Conservation (phyloP, 2,329 filamentous ascomycete species). For the Colletotrichum liriopes region DNA sequence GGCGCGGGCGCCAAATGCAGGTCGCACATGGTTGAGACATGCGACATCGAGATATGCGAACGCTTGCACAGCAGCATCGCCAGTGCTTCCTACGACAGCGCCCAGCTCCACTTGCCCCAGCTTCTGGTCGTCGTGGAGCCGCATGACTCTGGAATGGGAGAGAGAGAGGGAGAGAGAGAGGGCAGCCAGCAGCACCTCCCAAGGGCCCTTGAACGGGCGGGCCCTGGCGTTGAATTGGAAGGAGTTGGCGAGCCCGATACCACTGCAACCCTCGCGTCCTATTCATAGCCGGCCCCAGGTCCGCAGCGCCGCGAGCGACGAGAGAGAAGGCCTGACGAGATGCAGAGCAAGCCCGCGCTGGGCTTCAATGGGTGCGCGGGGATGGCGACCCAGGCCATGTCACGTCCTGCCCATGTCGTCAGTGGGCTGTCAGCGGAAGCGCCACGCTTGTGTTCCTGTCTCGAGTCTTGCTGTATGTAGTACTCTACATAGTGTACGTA, state of each 20-base stretch:
- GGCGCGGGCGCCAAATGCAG: conserved; percentile 10
- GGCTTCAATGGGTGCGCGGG: background rate
- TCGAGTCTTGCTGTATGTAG: background rate
- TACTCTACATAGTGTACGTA: too few species aligned
- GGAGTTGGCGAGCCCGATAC: conserved; percentile 23
- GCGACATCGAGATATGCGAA: conserved; percentile 12
- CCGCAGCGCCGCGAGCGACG: conserved; percentile 15
- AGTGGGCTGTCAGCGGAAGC: conserved; percentile 17
- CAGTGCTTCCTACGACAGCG: background rate
- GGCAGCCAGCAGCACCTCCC: conserved; percentile 7
- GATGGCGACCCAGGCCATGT: conserved; percentile 13
- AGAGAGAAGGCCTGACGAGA: background rate
- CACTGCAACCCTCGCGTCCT: conserved; percentile 33
- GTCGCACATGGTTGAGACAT: conserved; percentile 6
- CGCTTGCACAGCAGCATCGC: conserved; percentile 4
- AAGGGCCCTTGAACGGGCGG: background rate
- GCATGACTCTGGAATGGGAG: conserved; percentile 15
- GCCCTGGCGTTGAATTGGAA: conserved; percentile 19
- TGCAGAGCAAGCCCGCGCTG: background rate
- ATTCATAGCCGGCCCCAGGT: conserved; percentile 34
- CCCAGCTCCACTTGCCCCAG: conserved; percentile 22
- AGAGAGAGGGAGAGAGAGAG: background rate
- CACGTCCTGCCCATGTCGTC: conserved; percentile 2
- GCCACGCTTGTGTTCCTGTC: conserved; percentile 5
- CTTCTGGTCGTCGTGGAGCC: conserved; percentile 9